Conservation (phyloP, 2,329 filamentous ascomycete species). For the Aureobasidium leucospermi region DNA sequence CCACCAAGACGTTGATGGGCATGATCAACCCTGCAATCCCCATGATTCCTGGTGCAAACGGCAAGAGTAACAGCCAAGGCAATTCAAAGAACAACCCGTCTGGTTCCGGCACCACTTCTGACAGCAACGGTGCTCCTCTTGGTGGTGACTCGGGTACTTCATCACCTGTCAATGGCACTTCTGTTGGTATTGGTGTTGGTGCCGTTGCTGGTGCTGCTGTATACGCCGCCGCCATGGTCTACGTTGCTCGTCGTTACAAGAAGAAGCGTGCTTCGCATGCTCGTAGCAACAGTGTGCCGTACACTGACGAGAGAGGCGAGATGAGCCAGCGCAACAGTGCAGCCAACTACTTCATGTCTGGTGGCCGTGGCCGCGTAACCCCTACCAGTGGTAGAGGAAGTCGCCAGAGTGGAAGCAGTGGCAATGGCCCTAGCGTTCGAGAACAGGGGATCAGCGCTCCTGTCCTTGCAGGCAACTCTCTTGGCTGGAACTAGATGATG, state of each 20-base stretch:
- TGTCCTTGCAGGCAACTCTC: constrained; percentile 86
- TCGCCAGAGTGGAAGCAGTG: constrained; percentile 31
- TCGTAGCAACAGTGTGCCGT: constrained; percentile 68
- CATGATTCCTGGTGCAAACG: constrained; percentile 46
- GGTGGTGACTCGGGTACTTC: constrained; percentile 44
- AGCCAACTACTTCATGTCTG: constrained; percentile 55
- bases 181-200: constrained; percentile 64
- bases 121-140: constrained; percentile 42
- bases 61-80: constrained; percentile 35
- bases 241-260: constrained; percentile 83
- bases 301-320: constrained; percentile 51
- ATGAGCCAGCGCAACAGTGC: constrained; percentile 34
- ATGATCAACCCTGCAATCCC: constrained; percentile 82
- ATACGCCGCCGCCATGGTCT: constrained; percentile 93
- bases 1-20: constrained; percentile 65
- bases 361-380: constrained; percentile 44
- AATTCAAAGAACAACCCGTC: constrained; percentile 33
- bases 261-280: constrained; percentile 59
- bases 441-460: constrained; percentile 78
- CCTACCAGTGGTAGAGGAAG: constrained; percentile 34
- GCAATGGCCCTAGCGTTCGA: constrained; percentile 48
- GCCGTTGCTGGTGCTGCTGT: constrained; percentile 70
- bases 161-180: constrained; percentile 56
- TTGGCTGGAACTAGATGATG: constrained; percentile 76
- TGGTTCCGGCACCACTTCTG: constrained; percentile 25